Evolutionary conservation across 2,329 filamentous ascomycete species (phyloP).

Genomic region (Esteya vermicola): DNA sequence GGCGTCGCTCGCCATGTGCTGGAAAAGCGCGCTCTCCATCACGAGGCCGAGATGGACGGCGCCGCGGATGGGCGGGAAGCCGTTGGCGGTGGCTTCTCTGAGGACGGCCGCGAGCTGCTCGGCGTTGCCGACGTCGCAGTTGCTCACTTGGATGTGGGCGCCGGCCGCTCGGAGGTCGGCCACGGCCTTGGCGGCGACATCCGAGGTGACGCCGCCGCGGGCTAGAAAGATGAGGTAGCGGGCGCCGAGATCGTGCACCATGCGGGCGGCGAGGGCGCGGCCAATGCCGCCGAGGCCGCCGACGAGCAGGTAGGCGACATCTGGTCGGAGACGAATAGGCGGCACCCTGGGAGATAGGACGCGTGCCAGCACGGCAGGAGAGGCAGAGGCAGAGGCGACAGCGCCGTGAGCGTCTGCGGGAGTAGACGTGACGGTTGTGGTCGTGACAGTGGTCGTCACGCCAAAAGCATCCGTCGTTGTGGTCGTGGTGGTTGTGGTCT

Average conservation of each 20-base stretch:
- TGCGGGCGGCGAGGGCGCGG: constrained; percentile 13
- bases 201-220: constrained; percentile 5
- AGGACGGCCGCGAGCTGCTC: constrained; percentile 7
- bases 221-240: constrained; percentile 9
- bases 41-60: constrained; percentile 9
- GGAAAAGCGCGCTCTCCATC: constrained; percentile 10
- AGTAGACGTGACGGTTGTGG: neutral
- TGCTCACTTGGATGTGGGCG: constrained; percentile 5
- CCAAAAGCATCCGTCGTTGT: too few species aligned
- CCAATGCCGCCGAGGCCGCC: constrained; percentile 16
- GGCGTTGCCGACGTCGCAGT: constrained; percentile 8
- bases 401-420: too few species aligned
- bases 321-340: constrained; percentile 3
- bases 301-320: constrained; percentile 14
- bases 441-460: neutral
- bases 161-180: constrained; percentile 2
- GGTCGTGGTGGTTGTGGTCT: constrained; percentile 1
- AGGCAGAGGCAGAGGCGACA: neutral
- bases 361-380: neutral
- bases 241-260: constrained; percentile 10
- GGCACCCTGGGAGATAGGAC: constrained; percentile 6
- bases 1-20: constrained; percentile 8
- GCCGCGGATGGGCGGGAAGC: constrained; percentile 9
- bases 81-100: neutral
- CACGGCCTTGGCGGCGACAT: constrained; percentile 4